These are phyloP conservation scores for Sphaerulina vaccinii DNA, from an alignment of 2,329 filamentous ascomycete species.

Conservation along the genomic window DNA sequence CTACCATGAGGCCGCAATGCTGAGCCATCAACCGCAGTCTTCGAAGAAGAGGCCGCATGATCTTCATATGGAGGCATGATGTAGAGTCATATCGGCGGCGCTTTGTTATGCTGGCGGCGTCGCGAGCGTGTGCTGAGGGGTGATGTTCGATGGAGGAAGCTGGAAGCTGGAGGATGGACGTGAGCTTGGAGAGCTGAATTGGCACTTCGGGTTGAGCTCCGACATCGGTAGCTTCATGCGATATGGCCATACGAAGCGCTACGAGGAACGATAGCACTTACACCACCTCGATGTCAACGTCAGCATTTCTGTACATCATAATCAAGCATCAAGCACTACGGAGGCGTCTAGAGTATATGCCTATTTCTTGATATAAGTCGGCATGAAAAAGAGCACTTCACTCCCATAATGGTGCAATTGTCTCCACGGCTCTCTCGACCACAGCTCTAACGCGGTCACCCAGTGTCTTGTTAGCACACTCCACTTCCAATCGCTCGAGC, in stretches of 20 bases:
- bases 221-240: too few relatives aligned
- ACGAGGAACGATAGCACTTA: too few relatives aligned
- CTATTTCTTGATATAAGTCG: too few relatives aligned
- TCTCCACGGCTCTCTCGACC: slow-evolving; percentile 67
- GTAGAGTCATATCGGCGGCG: neutral
- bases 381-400: slow-evolving; percentile 1
- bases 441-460: slow-evolving; percentile 83
- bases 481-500: slow-evolving; percentile 88
- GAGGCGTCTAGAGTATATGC: too few relatives aligned
- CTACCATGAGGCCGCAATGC: neutral
- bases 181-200: neutral
- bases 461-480: slow-evolving; percentile 72
- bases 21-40: neutral
- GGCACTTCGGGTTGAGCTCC: too few relatives aligned
- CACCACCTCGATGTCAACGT: too few relatives aligned
- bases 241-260: too few relatives aligned
- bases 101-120: neutral
- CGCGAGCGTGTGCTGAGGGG: neutral
- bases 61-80: neutral
- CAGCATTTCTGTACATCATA: too few relatives aligned
- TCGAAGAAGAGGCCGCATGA: neutral
- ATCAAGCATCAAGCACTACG: too few relatives aligned
- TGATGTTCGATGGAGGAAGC: neutral
- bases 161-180: neutral
- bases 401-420: slow-evolving; percentile 29